Conservation (phyloP, 176 grass and related monocot genomes). For the Carex parvula region DNA sequence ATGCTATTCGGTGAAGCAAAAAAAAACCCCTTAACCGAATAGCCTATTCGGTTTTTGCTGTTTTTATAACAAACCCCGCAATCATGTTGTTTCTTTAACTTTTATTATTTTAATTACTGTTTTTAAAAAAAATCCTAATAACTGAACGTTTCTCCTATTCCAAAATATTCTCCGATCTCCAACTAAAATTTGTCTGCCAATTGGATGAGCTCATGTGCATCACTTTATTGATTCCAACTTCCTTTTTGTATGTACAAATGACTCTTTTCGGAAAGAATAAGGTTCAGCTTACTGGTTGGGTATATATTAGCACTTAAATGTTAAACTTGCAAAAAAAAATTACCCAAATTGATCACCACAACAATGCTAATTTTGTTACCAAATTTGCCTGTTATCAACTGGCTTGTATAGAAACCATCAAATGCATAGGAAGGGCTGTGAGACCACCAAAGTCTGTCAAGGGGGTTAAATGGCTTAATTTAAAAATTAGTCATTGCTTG, state of each 20-base stretch:
- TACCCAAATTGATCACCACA: not conserved
- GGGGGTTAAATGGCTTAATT: not conserved
- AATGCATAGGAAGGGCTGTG: not conserved
- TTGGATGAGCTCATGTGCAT: not conserved
- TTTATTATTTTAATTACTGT: too few relatives aligned
- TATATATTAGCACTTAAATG: not conserved
- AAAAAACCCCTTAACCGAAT: too few relatives aligned
- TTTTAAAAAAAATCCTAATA: too few relatives aligned
- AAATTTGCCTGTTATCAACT: not conserved
- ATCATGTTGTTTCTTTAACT: too few relatives aligned
- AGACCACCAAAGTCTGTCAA: not conserved
- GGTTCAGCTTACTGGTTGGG: not conserved
- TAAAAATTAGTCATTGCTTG: not conserved
- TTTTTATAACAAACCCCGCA: too few relatives aligned
- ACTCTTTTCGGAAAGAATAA: constrained; percentile 13
- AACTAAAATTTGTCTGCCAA: not conserved
- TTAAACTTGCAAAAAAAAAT: too few relatives aligned
- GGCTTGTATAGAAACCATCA: not conserved
- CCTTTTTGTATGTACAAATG: not conserved
- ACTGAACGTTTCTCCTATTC: not conserved
- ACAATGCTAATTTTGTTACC: not conserved
- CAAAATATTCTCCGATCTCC: not conserved
- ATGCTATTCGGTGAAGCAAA: too few relatives aligned
- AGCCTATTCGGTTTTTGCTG: too few relatives aligned
- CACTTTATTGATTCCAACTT: not conserved